Base-by-base conservation (phyloP, 2,329 filamentous ascomycete species). In the Dothideomycetes sp. region DNA sequence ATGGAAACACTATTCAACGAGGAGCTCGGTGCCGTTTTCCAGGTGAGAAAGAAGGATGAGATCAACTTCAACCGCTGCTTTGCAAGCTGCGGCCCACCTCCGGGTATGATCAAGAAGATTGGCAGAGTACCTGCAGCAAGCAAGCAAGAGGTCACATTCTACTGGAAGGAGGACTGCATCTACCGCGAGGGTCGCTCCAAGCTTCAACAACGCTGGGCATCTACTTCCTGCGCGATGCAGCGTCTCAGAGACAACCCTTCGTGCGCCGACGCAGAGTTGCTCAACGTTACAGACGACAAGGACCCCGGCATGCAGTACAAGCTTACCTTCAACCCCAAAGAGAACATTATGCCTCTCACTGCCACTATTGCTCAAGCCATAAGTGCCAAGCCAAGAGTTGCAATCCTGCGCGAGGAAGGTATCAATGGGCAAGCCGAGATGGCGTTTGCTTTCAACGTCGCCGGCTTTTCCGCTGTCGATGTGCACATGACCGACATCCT, bases 341-440 rank as follows among this genome's bases (percentile, higher is more conserved):
- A 94, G 46, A 81, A 76, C 49, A 81, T 81, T 42, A 63, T 89
- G 34, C 83, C 85, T 16, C 62, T 84, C 45, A 72, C 76, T 45
- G 69, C 76, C 3, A 75, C 72, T 44, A 64, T 86, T 42, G 72
- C 75, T 30, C 62, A 73, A 44, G 57, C 69, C 42, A 75, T 86
- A 56, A 70, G 69, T 46, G 73, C 61, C 31, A 77, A 75, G 53
- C 83, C 84, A 2, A 77, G 79, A 22, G 88, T 98, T 17, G 91
- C 91, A 32, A 94, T 98, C 51, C 77, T 98, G 16, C 76, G 91
- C 55, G 91, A 96, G 61, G 87, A 95, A 60, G 91, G 91, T 58
- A 85, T 94, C 49, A 96, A 98, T 64, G 85, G 88, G 31, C 78
- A 95, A 53, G 80, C 86, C n/a, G 91, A 98, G 61, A 94, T 98